Evolutionary conservation across 768 basidiomycete genomes (phyloP), one percentile per base, ranked within the genome.

Genomic region (Clavulina sp.): DNA sequence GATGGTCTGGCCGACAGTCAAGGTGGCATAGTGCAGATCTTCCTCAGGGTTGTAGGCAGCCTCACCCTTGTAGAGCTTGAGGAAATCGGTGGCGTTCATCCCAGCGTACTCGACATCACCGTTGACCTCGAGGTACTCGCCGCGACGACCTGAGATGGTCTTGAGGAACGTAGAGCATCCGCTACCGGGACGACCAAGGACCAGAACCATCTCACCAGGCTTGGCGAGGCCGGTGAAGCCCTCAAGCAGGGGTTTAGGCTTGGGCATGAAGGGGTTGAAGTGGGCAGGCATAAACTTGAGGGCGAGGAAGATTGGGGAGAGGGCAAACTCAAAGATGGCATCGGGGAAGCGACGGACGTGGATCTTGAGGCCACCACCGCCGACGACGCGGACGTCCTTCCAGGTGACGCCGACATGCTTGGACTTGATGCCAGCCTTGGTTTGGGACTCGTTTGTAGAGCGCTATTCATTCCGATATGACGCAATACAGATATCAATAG

Each of bases 381-480:
- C 79, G 4, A 75, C 67, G 30, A 84, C 82, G 53, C 76, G 67
- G 0, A 85, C 65, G 57, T 78, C 69, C 49, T 81, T 73, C 83
- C 83, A 85, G 24, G 75, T 75, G 23, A 85, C 76, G 30, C 81
- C 81, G 5, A 84, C 80, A 54, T 80, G 77, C 70, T 84, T 84
- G 58, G 79, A 77, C 53, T 73, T 73, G 44, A 83, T 78, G 16
- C 81, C 81, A 2, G 78, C 79, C 19, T 64, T 60, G 51, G 81
- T 73, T 48, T 75, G 71, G 1, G 76, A 75, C 57, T 81, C 79
- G 59, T 80, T 81, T 13, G 75, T 78, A 5, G 43, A 16, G 24
- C 43, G 43, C 43, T 46, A 28, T 1, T 16, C 13, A 13, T 13
- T 13, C n/a, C n/a, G n/a, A n/a, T n/a, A n/a, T n/a, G n/a, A n/a